These are phyloP conservation scores for Naganishia albida DNA, from an alignment of 1,284 basidiomycete species.

Conservation along the genomic window DNA sequence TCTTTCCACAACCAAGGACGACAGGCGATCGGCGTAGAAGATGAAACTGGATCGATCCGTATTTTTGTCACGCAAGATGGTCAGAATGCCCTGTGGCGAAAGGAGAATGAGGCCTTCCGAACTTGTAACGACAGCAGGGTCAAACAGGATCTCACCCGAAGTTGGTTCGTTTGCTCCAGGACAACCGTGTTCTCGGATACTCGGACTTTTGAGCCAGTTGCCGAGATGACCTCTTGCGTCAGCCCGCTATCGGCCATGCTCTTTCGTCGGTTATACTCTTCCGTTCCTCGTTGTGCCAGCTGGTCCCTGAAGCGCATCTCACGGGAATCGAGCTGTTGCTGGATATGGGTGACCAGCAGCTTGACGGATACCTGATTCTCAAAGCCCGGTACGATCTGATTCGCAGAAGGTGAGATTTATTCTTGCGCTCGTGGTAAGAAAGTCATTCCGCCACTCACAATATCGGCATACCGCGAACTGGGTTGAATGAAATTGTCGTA, in stretches of 20 bases:
- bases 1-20: conserved; percentile 80
- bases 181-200: conserved; percentile 64
- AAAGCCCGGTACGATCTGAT: conserved; percentile 85
- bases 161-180: conserved; percentile 76
- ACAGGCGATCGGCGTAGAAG: conserved; percentile 67
- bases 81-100: conserved; percentile 73
- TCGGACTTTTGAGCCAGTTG: conserved; percentile 35
- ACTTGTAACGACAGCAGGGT: conserved; percentile 5
- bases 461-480: conserved; percentile 81
- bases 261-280: conserved; percentile 5
- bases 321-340: conserved; percentile 77
- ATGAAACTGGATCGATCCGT: conserved; percentile 77
- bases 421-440: background rate
- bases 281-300: conserved; percentile 51
- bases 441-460: conserved; percentile 60
- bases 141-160: conserved; percentile 60
- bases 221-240: conserved; percentile 2
- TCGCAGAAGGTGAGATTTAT: conserved; percentile 1
- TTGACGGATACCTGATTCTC: conserved; percentile 84
- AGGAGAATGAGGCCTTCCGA: background rate
- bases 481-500: conserved; percentile 95
- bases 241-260: conserved; percentile 16
- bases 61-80: conserved; percentile 71
- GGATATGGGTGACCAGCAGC: conserved; percentile 86
- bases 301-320: conserved; percentile 71